phyloP scores from a whole-genome alignment of 768 basidiomycete species.

The Lactarius sanguifluus region DNA sequence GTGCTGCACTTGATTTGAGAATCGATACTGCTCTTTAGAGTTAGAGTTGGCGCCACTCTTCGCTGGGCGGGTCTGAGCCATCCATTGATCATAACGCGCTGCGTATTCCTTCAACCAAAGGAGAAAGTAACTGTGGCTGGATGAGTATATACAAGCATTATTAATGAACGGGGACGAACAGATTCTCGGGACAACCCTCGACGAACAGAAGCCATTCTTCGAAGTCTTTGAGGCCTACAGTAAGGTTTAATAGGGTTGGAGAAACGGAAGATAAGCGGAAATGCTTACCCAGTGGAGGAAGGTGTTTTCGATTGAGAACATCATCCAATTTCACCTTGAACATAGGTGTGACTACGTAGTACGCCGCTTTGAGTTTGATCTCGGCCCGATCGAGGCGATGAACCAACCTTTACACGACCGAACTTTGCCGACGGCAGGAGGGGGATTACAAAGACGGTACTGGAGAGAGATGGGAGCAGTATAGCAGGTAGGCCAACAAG shows the following conservation, averaged over 20 bases:
- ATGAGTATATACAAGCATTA: constrained; percentile 4
- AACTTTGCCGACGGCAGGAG: constrained; percentile 65
- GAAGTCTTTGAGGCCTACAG: constrained; percentile 43
- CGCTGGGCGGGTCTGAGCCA: constrained; percentile 26
- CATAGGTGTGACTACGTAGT: constrained; percentile 52
- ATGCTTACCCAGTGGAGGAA: constrained; percentile 66
- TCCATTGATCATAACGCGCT: constrained; percentile 46
- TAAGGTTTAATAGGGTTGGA: background rate
- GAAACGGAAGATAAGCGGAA: constrained; percentile 12
- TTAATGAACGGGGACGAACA: constrained; percentile 44
- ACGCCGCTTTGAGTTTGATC: background rate
- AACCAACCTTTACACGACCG: constrained; percentile 58
- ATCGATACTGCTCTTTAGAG: constrained; percentile 23
- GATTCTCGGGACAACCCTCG: constrained; percentile 71
- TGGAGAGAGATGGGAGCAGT: constrained; percentile 21
- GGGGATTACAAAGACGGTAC: constrained; percentile 63
- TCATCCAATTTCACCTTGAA: constrained; percentile 71
- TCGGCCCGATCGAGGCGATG: background rate
- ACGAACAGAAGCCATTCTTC: constrained; percentile 82
- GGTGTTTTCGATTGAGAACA: constrained; percentile 70
- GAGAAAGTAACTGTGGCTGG: constrained; percentile 60
- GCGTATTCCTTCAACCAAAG: constrained; percentile 81
- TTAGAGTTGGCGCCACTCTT: constrained; percentile 18
- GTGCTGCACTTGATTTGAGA: constrained; percentile 30
- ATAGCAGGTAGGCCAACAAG: background rate